Percentiles rank a stretch among this genome's conserved stretches.
Evolutionary conservation across 768 basidiomycete genomes (phyloP).

Genomic region (Lanmaoa rubissima): DNA sequence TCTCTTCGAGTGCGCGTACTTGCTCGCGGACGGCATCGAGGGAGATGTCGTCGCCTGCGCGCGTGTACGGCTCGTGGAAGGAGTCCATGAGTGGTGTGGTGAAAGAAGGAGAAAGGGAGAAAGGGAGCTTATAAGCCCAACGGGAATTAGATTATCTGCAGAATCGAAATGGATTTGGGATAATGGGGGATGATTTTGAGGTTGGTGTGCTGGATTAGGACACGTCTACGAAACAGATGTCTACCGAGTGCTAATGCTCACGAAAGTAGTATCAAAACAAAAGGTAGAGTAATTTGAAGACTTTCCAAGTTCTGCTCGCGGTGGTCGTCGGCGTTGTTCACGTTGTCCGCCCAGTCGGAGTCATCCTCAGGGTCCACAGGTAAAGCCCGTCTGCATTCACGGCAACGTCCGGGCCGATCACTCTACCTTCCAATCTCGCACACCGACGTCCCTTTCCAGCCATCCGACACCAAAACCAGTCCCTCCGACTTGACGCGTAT

Average conservation of each 20-base stretch:
- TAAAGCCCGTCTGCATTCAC: neutral
- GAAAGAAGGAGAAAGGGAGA: neutral
- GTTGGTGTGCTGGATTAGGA: conserved; percentile 28
- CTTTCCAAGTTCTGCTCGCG: neutral
- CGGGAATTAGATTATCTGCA: conserved; percentile 27
- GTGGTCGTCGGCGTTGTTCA: conserved; percentile 2
- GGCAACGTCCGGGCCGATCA: conserved; percentile 20
- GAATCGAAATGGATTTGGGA: conserved; percentile 27
- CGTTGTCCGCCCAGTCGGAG: neutral
- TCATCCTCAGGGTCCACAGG: neutral
- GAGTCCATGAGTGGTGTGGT: conserved; percentile 53
- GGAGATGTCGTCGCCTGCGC: conserved; percentile 62
- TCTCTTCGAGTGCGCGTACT: conserved; percentile 67
- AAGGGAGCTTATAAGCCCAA: conserved; percentile 20
- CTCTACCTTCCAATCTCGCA: conserved; percentile 17
- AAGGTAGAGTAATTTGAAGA: no score
- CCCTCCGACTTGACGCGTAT: neutral
- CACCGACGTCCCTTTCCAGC: conserved; percentile 5
- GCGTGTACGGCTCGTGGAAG: conserved; percentile 69
- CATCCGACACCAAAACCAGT: conserved; percentile 9
- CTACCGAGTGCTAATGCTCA: neutral
- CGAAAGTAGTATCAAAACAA: neutral
- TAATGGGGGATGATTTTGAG: conserved; percentile 18
- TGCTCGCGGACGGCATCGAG: conserved; percentile 73
- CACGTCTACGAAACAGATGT: conserved; percentile 1